These are phyloP conservation scores for Aureobasidium sp. DNA, from an alignment of 2,329 filamentous ascomycete species.

Conservation along the genomic window DNA sequence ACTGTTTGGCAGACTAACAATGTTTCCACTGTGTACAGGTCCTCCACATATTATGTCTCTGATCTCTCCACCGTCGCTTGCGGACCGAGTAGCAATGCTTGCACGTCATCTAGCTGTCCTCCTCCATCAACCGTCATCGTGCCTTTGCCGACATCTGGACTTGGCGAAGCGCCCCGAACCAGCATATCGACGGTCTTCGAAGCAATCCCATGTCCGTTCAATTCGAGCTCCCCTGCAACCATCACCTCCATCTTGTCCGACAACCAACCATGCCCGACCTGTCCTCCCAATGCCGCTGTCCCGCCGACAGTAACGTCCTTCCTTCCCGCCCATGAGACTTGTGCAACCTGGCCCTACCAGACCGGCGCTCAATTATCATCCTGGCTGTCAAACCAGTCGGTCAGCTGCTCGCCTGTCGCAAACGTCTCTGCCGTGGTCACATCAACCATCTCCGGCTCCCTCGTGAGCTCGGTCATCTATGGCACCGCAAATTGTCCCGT, in stretches of 20 bases:
- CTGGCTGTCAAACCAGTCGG: not conserved
- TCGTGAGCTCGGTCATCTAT: not conserved
- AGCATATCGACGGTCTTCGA: not conserved
- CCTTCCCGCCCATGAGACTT: not conserved
- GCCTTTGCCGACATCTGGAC: not conserved
- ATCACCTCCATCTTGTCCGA: not conserved
- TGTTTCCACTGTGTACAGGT: conserved; percentile 13
- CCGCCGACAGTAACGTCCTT: not conserved
- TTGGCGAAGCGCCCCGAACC: not conserved
- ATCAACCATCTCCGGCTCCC: not conserved
- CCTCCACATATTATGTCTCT: conserved; percentile 13
- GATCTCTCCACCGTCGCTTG: conserved; percentile 9
- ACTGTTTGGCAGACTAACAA: conserved; percentile 11
- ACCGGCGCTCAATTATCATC: not conserved
- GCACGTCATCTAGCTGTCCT: not conserved
- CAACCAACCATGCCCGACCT: not conserved
- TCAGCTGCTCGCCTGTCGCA: not conserved
- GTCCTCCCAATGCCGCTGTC: not conserved
- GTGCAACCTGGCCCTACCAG: not conserved
- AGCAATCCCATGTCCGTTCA: not conserved
- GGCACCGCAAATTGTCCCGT: not conserved
- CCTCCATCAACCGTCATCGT: not conserved
- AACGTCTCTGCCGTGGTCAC: conserved; percentile 12
- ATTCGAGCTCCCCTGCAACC: not conserved
- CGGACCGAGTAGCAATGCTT: not conserved